phyloP scores from a whole-genome alignment of 345 rosid genomes.

The Kandelia obovata region DNA sequence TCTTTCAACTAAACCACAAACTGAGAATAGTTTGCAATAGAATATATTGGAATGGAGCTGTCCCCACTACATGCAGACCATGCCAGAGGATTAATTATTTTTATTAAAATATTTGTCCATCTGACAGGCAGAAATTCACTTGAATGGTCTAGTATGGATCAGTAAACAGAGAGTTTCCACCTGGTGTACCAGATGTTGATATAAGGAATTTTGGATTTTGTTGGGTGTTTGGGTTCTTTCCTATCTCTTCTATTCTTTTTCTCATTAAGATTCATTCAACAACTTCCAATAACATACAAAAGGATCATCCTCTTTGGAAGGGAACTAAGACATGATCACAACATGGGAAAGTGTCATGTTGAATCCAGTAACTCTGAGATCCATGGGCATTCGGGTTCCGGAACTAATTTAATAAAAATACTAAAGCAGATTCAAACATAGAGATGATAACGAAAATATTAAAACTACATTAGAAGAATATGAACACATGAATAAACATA shows the following conservation, averaged over 20 bases:
- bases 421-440: not conserved
- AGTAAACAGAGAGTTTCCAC: no score
- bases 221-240: not conserved
- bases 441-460: no score
- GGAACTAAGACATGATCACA: not conserved
- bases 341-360: not conserved
- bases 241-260: not conserved
- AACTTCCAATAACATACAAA: not conserved
- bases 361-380: not conserved
- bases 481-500: slow-evolving; percentile 5
- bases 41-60: not conserved
- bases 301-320: not conserved
- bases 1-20: not conserved
- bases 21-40: not conserved
- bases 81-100: not conserved
- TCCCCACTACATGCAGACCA: not conserved
- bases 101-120: no score
- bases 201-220: not conserved
- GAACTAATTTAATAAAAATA: not conserved
- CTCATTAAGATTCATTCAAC: not conserved
- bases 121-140: no score
- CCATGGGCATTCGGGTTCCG: not conserved
- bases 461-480: not conserved
- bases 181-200: no score
- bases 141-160: no score